phyloP scores from a whole-genome alignment of 116 monocot genomes.

The Iris pallida region DNA sequence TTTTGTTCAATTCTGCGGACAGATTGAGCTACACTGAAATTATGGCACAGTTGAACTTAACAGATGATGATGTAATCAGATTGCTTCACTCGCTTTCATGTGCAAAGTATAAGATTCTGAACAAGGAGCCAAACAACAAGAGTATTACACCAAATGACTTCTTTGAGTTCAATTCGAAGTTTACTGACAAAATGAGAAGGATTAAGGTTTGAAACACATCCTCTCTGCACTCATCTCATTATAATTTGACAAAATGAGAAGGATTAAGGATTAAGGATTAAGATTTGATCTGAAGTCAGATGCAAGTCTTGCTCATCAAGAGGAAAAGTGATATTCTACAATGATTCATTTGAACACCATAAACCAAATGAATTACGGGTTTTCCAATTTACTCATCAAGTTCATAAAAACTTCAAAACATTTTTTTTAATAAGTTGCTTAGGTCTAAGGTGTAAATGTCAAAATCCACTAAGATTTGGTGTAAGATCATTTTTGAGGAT shows the following conservation, averaged over 20 bases:
- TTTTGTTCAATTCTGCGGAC: slow-evolving; percentile 81
- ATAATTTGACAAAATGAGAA: too few relatives aligned
- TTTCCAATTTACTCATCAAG: too few relatives aligned
- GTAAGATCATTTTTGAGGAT: too few relatives aligned
- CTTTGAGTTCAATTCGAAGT: slow-evolving; percentile 94
- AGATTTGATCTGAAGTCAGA: background rate
- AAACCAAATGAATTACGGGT: too few relatives aligned
- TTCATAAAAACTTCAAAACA: too few relatives aligned
- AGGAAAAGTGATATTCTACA: background rate
- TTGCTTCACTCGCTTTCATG: slow-evolving; percentile 98
- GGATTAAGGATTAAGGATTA: too few relatives aligned
- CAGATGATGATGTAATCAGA: slow-evolving; percentile 90
- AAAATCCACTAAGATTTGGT: too few relatives aligned
- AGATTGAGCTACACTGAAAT: slow-evolving; percentile 92
- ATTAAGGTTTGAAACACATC: slow-evolving; percentile 54
- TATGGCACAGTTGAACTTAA: slow-evolving; percentile 75
- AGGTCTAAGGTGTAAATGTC: too few relatives aligned
- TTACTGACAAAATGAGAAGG: slow-evolving; percentile 94
- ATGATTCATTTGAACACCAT: background rate
- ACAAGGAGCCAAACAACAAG: slow-evolving; percentile 83
- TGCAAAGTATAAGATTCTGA: slow-evolving; percentile 92
- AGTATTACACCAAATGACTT: slow-evolving; percentile 60
- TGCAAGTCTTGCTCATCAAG: background rate
- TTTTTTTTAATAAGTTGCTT: too few relatives aligned
- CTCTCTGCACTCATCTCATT: background rate